phyloP scores from a whole-genome alignment of 169 alveolate species.

The Plasmodium malariae region DNA sequence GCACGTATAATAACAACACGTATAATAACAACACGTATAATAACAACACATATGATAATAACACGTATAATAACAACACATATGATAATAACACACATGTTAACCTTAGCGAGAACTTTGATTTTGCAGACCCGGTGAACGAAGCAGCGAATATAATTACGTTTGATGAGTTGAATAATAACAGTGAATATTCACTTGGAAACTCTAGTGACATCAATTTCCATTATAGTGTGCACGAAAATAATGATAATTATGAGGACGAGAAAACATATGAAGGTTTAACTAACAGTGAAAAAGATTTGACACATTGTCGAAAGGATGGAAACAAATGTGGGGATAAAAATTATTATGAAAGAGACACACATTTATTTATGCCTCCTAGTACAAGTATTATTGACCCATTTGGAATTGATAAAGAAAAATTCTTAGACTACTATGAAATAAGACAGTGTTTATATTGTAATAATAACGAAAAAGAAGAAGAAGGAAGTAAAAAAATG shows the following conservation, averaged over 20 bases:
- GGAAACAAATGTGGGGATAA: not conserved
- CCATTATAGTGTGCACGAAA: no score
- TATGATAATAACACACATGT: no score
- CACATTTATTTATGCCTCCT: not conserved
- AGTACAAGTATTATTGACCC: not conserved
- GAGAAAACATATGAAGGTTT: no score
- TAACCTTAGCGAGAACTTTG: no score
- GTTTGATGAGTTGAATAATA: conserved; percentile 5
- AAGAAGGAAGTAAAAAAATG: not conserved
- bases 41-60: no score
- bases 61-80: no score
- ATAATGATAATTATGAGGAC: no score
- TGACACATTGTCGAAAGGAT: not conserved
- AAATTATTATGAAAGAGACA: no score
- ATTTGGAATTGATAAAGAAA: not conserved
- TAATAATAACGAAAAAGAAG: not conserved
- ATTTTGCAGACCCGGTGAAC: not conserved
- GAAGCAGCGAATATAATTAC: not conserved
- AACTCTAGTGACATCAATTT: no score
- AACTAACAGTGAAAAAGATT: no score
- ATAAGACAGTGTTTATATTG: conserved; percentile 1
- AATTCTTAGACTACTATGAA: not conserved
- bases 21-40: no score
- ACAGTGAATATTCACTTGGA: not conserved
- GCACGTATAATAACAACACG: no score